Evolutionary conservation across 805 yeast genomes (phyloP), one percentile per base, ranked within the genome.

Genomic region (Candida adriatica): DNA sequence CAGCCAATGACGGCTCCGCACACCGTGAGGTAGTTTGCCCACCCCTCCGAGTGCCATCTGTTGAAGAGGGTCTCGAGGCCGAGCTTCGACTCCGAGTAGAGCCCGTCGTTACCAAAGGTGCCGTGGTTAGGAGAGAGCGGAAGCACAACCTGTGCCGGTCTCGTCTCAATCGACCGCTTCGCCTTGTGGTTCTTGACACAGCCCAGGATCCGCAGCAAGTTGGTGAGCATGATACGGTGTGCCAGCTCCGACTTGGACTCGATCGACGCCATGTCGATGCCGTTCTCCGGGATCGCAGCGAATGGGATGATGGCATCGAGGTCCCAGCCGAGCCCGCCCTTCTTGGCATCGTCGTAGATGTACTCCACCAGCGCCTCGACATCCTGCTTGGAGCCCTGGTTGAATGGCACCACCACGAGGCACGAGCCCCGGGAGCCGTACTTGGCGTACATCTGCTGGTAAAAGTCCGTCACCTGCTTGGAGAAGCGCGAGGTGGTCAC

Each of bases 1-100:
- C 99, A 92, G 59, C 99, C 99, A 61, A 92, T 92, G 46, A 92
- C 74, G 27, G 98, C 96, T 70, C 99, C 99, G 63, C 96, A 88
- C 39, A 92, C 70, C 38, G 97, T 92, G 66, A 92, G 77, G 68
- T 84, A 92, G 45, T 82, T 68, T 27, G 81, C 79, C 99, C 99
- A 92, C 38, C 87, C 82, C 70, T 92, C 99, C 29, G 98, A 88
- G 63, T 79, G 73, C 98, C 98, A 92, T 74, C 96, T 84, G 80
- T 90, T 90, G 76, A 92, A 87, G 56, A 92, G 68, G 19, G 97
- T 90, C 68, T 92, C 99, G 49, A 92, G 70, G 25, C 94, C 84
- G 39, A 90, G 68, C 73, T 92, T 92, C 40, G 97, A 90, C 70
- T 92, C 99, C 15, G 97, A 88, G 72, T 92, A 92, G 58, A 92